Evolutionary conservation across 768 basidiomycete species (phyloP).

Genomic region (Serendipita indica): DNA sequence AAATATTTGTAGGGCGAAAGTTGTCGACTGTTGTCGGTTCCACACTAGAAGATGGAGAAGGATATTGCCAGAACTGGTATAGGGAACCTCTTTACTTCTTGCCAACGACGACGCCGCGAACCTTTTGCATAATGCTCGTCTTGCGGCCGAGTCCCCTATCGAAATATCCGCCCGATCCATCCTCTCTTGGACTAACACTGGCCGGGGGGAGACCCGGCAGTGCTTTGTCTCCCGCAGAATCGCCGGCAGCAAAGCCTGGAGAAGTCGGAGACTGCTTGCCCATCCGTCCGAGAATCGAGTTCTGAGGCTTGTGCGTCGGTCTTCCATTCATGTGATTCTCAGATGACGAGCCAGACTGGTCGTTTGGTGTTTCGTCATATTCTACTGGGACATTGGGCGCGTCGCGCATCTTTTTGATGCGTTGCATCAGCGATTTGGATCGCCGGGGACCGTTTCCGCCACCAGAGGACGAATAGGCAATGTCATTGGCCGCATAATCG

Average conservation of each 20-base stretch:
- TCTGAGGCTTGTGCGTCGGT: constrained; percentile 53
- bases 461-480: constrained; percentile 18
- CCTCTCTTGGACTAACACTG: constrained; percentile 19
- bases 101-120: constrained; percentile 55
- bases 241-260: constrained; percentile 31
- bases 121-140: constrained; percentile 66
- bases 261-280: neutral
- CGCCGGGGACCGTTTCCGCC: constrained; percentile 45
- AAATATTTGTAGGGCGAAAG: too few relatives aligned
- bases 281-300: constrained; percentile 67
- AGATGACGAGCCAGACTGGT: constrained; percentile 28
- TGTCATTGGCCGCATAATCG: neutral
- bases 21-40: too few relatives aligned
- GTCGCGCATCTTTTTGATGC: constrained; percentile 79
- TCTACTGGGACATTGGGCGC: constrained; percentile 66
- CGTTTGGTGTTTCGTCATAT: constrained; percentile 28
- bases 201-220: constrained; percentile 29
- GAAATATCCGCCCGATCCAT: constrained; percentile 32
- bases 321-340: constrained; percentile 9
- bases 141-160: constrained; percentile 42
- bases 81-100: constrained; percentile 31
- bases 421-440: constrained; percentile 71
- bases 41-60: too few relatives aligned
- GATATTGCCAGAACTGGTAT: too few relatives aligned
- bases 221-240: constrained; percentile 35